Evolutionary conservation across 768 basidiomycete species (phyloP).

Genomic region (Fomitopsis serialis): DNA sequence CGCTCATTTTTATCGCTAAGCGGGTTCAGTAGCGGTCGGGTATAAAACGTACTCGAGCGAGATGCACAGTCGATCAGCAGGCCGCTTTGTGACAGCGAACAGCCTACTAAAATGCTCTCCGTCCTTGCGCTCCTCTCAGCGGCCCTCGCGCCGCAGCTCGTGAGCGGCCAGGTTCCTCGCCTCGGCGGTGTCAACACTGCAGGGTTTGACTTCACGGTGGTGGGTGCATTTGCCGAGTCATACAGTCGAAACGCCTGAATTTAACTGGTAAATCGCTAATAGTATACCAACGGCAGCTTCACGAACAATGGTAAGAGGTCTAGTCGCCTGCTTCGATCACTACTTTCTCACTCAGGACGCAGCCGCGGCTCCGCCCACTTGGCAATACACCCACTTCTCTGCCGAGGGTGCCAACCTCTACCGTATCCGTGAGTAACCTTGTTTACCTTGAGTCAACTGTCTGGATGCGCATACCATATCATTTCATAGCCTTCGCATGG

Average conservation of each 20-base stretch:
- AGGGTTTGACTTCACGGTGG: constrained; percentile 41
- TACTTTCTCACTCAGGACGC: neutral
- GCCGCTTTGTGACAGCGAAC: neutral
- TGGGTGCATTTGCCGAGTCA: constrained; percentile 16
- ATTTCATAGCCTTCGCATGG: constrained; percentile 33
- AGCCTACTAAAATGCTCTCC: constrained; percentile 16
- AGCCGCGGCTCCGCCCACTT: constrained; percentile 31
- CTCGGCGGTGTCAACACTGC: constrained; percentile 46
- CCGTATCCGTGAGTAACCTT: constrained; percentile 32
- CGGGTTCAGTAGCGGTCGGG: neutral
- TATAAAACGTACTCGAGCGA: constrained; percentile 6
- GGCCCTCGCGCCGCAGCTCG: constrained; percentile 17
- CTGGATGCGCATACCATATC: neutral
- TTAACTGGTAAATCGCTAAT: too few relatives aligned
- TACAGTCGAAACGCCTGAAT: too few relatives aligned
- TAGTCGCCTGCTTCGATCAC: neutral
- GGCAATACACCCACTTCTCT: constrained; percentile 45
- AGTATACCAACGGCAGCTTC: constrained; percentile 43
- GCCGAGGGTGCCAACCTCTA: constrained; percentile 44
- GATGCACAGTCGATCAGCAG: neutral
- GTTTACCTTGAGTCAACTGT: constrained; percentile 10
- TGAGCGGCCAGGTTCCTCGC: constrained; percentile 26
- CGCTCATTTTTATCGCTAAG: neutral
- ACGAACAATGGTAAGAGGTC: constrained; percentile 21
- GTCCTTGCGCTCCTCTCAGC: constrained; percentile 19